These are phyloP conservation scores for Marsdenia floribunda DNA, from an alignment of 257 asterid genomes.

Conservation along the genomic window DNA sequence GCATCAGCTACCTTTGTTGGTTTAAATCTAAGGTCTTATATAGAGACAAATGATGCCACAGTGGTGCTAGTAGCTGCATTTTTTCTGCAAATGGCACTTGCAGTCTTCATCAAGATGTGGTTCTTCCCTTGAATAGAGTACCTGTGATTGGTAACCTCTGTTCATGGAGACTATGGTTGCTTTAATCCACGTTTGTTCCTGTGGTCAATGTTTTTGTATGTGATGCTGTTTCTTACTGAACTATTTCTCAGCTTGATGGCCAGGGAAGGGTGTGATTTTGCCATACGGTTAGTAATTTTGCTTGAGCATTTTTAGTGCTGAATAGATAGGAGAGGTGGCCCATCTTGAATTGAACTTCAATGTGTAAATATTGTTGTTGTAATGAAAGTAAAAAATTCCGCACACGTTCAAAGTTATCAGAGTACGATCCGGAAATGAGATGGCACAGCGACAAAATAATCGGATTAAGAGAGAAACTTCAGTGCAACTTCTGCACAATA, in stretches of 20 bases:
- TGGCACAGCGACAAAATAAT: background rate
- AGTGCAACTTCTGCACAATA: no score
- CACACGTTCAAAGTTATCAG: background rate
- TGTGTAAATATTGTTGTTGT: constrained; percentile 9
- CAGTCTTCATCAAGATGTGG: constrained; percentile 89
- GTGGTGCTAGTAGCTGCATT: constrained; percentile 67
- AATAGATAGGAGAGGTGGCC: background rate
- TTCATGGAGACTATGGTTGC: background rate
- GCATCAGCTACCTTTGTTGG: constrained; percentile 76
- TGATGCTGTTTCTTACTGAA: background rate
- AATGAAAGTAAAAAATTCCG: background rate
- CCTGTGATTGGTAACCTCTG: background rate
- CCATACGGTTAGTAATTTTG: background rate
- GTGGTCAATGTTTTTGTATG: background rate
- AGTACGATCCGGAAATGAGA: background rate
- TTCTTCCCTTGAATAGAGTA: constrained; percentile 53
- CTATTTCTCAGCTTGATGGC: background rate
- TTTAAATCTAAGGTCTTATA: constrained; percentile 63
- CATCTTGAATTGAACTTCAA: background rate
- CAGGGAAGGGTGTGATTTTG: background rate
- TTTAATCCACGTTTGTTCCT: background rate
- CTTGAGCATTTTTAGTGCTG: background rate
- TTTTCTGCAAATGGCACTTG: constrained; percentile 75
- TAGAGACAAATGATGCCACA: constrained; percentile 44
- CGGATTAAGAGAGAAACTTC: no score